These are phyloP conservation scores for Russula griseocarnosa DNA, from an alignment of 768 basidiomycete species.

Conservation along the genomic window DNA sequence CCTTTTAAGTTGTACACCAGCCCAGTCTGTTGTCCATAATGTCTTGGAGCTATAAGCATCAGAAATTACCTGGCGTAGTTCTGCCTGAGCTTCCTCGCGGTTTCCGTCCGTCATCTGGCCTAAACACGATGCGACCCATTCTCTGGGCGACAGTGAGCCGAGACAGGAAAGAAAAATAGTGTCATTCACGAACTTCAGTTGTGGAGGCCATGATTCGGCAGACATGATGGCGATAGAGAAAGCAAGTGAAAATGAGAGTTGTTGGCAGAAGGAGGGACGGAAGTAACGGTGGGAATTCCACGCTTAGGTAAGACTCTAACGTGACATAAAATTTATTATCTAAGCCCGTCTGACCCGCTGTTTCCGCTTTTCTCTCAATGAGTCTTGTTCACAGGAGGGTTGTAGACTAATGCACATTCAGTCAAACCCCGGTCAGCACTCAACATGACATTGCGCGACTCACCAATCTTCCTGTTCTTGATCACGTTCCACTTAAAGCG, in stretches of 20 bases:
- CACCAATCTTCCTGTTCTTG: slow-evolving; percentile 91
- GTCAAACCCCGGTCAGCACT: slow-evolving; percentile 10
- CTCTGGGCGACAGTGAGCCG: slow-evolving; percentile 46
- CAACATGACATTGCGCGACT: slow-evolving; percentile 35
- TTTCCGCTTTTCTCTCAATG: slow-evolving; percentile 31
- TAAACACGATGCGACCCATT: slow-evolving; percentile 93
- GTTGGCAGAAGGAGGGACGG: not conserved
- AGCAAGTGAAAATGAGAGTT: not conserved
- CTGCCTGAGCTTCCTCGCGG: slow-evolving; percentile 82
- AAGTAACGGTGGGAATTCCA: slow-evolving; percentile 17
- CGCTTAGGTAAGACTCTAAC: not conserved
- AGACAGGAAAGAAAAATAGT: slow-evolving; percentile 22
- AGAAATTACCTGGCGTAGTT: slow-evolving; percentile 96
- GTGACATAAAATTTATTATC: slow-evolving; percentile 20
- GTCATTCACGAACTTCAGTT: slow-evolving; percentile 55
- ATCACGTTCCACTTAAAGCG: slow-evolving; percentile 91
- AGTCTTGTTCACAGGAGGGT: slow-evolving; percentile 52
- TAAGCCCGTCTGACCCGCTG: slow-evolving; percentile 13
- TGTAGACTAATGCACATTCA: slow-evolving; percentile 46
- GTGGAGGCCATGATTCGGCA: slow-evolving; percentile 75
- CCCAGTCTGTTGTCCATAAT: slow-evolving; percentile 94
- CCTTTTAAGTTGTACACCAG: slow-evolving; percentile 82
- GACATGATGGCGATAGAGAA: slow-evolving; percentile 46
- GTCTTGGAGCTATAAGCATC: slow-evolving; percentile 81
- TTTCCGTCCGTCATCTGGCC: slow-evolving; percentile 88